These are phyloP conservation scores for Beauveria medogensis DNA, from an alignment of 2,329 filamentous ascomycete genomes.

Conservation along the genomic window DNA sequence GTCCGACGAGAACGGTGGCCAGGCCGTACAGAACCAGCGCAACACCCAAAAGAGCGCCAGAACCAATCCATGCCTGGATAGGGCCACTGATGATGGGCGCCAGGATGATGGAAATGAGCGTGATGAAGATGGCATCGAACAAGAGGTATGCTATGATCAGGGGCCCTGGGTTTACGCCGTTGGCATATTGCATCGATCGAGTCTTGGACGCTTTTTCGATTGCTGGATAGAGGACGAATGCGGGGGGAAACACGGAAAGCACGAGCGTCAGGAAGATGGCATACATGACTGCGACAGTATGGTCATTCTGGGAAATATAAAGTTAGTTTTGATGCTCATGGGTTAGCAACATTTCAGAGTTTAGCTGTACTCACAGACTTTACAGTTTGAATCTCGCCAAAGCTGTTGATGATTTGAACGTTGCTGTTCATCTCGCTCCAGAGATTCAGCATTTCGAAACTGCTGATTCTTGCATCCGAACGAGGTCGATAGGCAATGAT, in stretches of 20 bases:
- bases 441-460: neutral
- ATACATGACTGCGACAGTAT: slow-evolving; percentile 30
- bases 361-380: neutral
- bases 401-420: neutral
- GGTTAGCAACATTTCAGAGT: too few relatives aligned
- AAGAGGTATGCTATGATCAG: slow-evolving; percentile 71
- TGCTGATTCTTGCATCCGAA: neutral
- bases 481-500: neutral
- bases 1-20: slow-evolving; percentile 59
- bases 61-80: slow-evolving; percentile 50
- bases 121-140: slow-evolving; percentile 69
- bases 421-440: slow-evolving; percentile 5
- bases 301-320: neutral
- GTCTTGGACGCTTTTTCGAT: slow-evolving; percentile 68
- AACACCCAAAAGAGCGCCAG: slow-evolving; percentile 65
- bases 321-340: neutral
- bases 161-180: slow-evolving; percentile 68
- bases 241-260: slow-evolving; percentile 57
- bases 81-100: slow-evolving; percentile 24
- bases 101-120: slow-evolving; percentile 52
- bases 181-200: slow-evolving; percentile 75
- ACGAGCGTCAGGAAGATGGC: slow-evolving; percentile 63
- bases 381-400: neutral
- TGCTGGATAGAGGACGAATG: slow-evolving; percentile 72
- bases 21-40: slow-evolving; percentile 70